Conservation (phyloP, 805 yeast genomes). For the Isabelozyma pseudorhagii region DNA sequence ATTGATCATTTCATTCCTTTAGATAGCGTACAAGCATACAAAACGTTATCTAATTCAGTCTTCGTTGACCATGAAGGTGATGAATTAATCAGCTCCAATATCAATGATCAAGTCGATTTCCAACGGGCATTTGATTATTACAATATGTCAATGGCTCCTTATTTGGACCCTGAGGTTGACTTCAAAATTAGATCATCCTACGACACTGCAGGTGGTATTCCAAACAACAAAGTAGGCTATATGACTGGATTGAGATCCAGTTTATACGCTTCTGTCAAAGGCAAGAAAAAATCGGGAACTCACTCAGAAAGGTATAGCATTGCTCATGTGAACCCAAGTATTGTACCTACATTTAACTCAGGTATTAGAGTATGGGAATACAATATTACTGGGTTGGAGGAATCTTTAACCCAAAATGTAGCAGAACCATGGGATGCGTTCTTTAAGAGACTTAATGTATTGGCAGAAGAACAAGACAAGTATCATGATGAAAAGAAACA, state of each 20-base stretch:
- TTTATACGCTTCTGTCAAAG: constrained; percentile 49
- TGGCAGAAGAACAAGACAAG: constrained; percentile 24
- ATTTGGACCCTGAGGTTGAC: constrained; percentile 9
- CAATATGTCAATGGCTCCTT: constrained; percentile 7
- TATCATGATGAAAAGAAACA: constrained; percentile 19
- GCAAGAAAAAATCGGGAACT: constrained; percentile 39
- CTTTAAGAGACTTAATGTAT: constrained; percentile 44
- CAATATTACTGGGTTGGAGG: constrained; percentile 57
- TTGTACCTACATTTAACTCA: constrained; percentile 84
- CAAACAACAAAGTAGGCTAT: constrained; percentile 62
- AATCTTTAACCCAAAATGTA: constrained; percentile 5
- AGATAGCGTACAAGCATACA: constrained; percentile 68
- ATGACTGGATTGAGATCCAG: constrained; percentile 55
- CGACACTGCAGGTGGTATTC: constrained; percentile 54
- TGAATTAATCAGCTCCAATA: constrained; percentile 13
- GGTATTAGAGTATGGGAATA: constrained; percentile 86
- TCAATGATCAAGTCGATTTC: constrained; percentile 20
- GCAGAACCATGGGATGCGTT: constrained; percentile 59
- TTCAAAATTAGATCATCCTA: constrained; percentile 13
- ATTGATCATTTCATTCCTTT: constrained; percentile 80
- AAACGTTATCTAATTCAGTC: constrained; percentile 31
- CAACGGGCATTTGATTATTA: constrained; percentile 13
- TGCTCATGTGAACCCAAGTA: constrained; percentile 67
- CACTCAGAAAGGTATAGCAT: constrained; percentile 61
- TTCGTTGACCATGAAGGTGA: constrained; percentile 9